These are phyloP conservation scores for Lecanicillium sp. DNA, from an alignment of 2,329 filamentous ascomycete genomes.

Conservation along the genomic window DNA sequence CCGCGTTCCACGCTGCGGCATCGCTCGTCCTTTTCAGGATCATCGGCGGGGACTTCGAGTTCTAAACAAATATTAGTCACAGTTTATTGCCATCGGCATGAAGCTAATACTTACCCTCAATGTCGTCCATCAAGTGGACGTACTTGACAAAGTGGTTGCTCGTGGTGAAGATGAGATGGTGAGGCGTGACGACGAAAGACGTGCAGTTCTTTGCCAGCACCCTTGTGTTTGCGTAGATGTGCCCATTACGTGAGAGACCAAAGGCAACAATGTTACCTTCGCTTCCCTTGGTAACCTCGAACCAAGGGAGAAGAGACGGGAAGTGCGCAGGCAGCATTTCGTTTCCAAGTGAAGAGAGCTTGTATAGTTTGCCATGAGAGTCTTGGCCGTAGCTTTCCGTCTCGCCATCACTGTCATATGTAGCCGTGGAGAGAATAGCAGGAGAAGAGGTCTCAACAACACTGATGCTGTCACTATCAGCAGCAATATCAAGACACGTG, in stretches of 20 bases:
- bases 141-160: slow-evolving; percentile 91
- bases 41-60: slow-evolving; percentile 76
- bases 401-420: slow-evolving; percentile 20
- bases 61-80: slow-evolving; percentile 36
- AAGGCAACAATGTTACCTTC: slow-evolving; percentile 36
- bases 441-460: slow-evolving; percentile 7
- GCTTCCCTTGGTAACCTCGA: slow-evolving; percentile 36
- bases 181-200: slow-evolving; percentile 74
- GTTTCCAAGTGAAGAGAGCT: slow-evolving; percentile 23
- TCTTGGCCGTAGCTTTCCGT: slow-evolving; percentile 37
- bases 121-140: slow-evolving; percentile 61
- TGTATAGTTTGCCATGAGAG: slow-evolving; percentile 35
- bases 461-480: slow-evolving; percentile 11
- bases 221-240: slow-evolving; percentile 69
- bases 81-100: slow-evolving; percentile 14
- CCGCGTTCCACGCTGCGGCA: slow-evolving; percentile 90
- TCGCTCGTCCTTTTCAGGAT: slow-evolving; percentile 85
- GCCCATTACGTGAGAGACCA: slow-evolving; percentile 68
- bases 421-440: slow-evolving; percentile 19
- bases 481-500: slow-evolving; percentile 16
- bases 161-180: slow-evolving; percentile 87
- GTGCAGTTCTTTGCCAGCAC: slow-evolving; percentile 81
- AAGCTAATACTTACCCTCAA: slow-evolving; percentile 47
- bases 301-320: slow-evolving; percentile 43
- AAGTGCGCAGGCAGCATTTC: slow-evolving; percentile 32